Evolutionary conservation across 805 yeast species (phyloP).

Genomic region (Millerozyma acaciae): DNA sequence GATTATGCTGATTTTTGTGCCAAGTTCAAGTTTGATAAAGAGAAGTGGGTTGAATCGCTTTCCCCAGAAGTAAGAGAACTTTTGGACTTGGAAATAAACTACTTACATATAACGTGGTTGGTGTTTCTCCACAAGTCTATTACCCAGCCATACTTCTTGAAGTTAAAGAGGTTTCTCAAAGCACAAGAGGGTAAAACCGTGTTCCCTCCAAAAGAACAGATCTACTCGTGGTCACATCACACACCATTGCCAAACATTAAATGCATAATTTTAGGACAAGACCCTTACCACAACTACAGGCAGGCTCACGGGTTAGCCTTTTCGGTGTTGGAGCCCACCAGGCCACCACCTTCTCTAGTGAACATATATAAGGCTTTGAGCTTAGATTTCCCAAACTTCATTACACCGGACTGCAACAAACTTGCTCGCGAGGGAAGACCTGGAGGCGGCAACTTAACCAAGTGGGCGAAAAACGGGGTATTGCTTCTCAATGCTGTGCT

Average conservation of each 20-base stretch:
- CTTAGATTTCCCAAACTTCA: conserved; percentile 63
- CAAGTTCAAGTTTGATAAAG: conserved; percentile 42
- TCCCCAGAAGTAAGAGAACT: conserved; percentile 47
- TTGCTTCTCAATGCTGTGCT: conserved; percentile 80
- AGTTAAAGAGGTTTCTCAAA: conserved; percentile 60
- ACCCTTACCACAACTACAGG: conserved; percentile 87
- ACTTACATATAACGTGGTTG: conserved; percentile 80
- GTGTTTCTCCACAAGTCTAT: conserved; percentile 62
- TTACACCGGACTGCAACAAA: conserved; percentile 42
- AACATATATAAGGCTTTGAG: conserved; percentile 81
- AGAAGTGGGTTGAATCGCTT: conserved; percentile 47
- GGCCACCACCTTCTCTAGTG: conserved; percentile 78
- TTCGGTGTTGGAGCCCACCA: conserved; percentile 76
- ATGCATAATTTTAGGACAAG: conserved; percentile 88
- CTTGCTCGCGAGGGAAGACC: conserved; percentile 22
- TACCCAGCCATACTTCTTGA: conserved; percentile 78
- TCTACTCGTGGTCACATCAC: conserved; percentile 88
- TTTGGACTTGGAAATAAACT: conserved; percentile 61
- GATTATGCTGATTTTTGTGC: conserved; percentile 13
- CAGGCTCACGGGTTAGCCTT: conserved; percentile 98
- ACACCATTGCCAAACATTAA: conserved; percentile 74
- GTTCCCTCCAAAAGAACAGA: conserved; percentile 73
- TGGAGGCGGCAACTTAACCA: conserved; percentile 63
- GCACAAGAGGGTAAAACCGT: conserved; percentile 49
- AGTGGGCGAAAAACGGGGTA: conserved; percentile 89